These are phyloP conservation scores for Metarhizium anisopliae DNA, from an alignment of 2,329 filamentous ascomycete species.

Conservation along the genomic window DNA sequence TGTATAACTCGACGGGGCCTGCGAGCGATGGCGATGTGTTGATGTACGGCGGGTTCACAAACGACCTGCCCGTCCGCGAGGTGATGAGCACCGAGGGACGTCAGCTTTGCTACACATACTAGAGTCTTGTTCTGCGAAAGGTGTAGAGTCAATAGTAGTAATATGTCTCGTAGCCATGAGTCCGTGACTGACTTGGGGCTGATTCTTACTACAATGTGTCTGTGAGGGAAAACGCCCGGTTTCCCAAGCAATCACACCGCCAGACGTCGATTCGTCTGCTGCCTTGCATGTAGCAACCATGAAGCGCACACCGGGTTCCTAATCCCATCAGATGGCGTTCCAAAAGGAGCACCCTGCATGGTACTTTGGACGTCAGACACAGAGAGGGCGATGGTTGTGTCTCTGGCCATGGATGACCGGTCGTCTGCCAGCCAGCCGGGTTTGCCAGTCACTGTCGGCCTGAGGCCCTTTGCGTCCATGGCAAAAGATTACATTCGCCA, in stretches of 20 bases:
- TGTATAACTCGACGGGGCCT: constrained; percentile 5
- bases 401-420: too few relatives aligned
- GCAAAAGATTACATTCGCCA: too few relatives aligned
- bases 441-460: too few relatives aligned
- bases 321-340: not conserved
- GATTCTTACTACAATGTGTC: too few relatives aligned
- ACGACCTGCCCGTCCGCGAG: not conserved
- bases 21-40: constrained; percentile 1
- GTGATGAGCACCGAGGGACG: constrained; percentile 6
- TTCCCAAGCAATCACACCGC: not conserved
- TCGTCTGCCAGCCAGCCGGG: too few relatives aligned
- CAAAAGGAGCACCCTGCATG: not conserved
- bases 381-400: not conserved
- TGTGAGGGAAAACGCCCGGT: too few relatives aligned
- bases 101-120: constrained; percentile 5
- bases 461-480: too few relatives aligned
- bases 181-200: too few relatives aligned
- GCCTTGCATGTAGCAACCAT: not conserved
- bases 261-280: not conserved
- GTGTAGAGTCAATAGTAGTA: too few relatives aligned
- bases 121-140: constrained; percentile 5
- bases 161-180: too few relatives aligned
- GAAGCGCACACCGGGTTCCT: not conserved
- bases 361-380: not conserved
- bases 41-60: constrained; percentile 4